Conservation (phyloP, 2,329 filamentous ascomycete genomes). For the Kalmusia sp. region DNA sequence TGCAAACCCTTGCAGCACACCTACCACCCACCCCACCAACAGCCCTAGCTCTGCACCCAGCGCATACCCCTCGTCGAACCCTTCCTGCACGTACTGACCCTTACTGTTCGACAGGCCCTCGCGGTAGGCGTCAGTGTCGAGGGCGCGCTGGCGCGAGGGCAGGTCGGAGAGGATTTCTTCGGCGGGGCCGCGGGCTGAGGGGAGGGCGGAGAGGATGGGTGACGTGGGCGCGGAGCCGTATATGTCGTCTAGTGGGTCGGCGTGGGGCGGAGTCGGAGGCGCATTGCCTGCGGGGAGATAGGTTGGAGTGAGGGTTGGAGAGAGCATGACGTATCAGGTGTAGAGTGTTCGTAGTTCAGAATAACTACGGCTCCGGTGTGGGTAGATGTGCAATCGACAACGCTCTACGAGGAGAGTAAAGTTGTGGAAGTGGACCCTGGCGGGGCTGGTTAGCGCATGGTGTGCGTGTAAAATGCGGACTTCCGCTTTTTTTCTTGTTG, state of each 20-base stretch:
- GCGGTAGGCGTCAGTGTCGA: slow-evolving; percentile 86
- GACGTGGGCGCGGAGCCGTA: slow-evolving; percentile 54
- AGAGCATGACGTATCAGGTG: slow-evolving; percentile 29
- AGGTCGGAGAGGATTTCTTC: slow-evolving; percentile 71
- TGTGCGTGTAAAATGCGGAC: no score
- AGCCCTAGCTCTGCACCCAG: slow-evolving; percentile 83
- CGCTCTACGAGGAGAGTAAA: no score
- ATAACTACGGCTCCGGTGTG: background rate
- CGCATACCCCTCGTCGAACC: slow-evolving; percentile 90
- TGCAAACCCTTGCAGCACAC: slow-evolving; percentile 75
- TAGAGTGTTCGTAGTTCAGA: background rate
- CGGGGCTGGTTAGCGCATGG: no score
- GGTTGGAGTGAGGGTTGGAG: slow-evolving; percentile 33
- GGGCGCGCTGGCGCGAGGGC: slow-evolving; percentile 74
- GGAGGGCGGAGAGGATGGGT: slow-evolving; percentile 28
- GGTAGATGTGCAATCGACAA: no score
- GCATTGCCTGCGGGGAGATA: slow-evolving; percentile 37
- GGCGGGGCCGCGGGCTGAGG: background rate
- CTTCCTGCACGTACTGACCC: slow-evolving; percentile 76
- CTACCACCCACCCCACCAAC: slow-evolving; percentile 75
- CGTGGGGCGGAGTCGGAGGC: slow-evolving; percentile 42
- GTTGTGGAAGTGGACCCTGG: no score
- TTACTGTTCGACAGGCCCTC: slow-evolving; percentile 85
- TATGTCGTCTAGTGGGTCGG: slow-evolving; percentile 52
- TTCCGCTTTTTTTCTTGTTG: no score